Percentiles rank a stretch among this genome's conserved stretches.
phyloP scores from a whole-genome alignment of 1,284 basidiomycete genomes.

The Malassezia pachydermatis region DNA sequence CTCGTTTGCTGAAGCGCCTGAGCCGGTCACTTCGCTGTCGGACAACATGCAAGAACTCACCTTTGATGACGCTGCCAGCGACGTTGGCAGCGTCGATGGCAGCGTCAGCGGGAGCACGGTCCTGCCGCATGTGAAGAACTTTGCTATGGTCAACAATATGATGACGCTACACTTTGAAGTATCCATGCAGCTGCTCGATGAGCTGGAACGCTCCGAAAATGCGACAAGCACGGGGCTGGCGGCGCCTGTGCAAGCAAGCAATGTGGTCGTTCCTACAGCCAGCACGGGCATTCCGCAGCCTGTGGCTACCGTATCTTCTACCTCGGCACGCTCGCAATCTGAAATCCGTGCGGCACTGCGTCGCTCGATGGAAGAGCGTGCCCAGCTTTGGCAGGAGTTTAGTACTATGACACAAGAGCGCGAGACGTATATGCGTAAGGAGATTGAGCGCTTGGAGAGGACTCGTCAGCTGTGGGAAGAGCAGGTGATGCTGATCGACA shows the following conservation, averaged over 20 bases:
- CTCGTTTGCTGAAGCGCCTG: background rate
- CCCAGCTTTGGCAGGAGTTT: constrained; percentile 61
- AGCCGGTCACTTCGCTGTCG: background rate
- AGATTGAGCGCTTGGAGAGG: constrained; percentile 66
- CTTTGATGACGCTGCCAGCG: constrained; percentile 5
- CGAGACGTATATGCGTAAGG: constrained; percentile 60
- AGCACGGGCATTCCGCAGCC: background rate
- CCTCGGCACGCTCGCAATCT: background rate
- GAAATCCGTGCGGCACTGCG: constrained; percentile 49
- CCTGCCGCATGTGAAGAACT: constrained; percentile 61
- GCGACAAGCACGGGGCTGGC: background rate
- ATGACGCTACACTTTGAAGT: constrained; percentile 70
- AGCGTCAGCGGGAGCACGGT: constrained; percentile 49
- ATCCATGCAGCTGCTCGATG: constrained; percentile 59
- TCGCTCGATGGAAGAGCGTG: constrained; percentile 58
- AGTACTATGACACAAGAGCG: constrained; percentile 64
- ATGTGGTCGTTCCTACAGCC: background rate
- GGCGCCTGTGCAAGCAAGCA: background rate
- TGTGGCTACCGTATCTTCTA: background rate
- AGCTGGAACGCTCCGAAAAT: constrained; percentile 50
- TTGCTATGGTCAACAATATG: constrained; percentile 66
- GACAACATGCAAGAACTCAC: background rate
- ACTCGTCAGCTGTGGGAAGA: constrained; percentile 72
- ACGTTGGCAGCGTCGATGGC: constrained; percentile 14
- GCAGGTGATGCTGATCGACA: constrained; percentile 72